phyloP scores from a whole-genome alignment of 2,329 filamentous ascomycete species.

The Neopestalotiopsis clavispora region DNA sequence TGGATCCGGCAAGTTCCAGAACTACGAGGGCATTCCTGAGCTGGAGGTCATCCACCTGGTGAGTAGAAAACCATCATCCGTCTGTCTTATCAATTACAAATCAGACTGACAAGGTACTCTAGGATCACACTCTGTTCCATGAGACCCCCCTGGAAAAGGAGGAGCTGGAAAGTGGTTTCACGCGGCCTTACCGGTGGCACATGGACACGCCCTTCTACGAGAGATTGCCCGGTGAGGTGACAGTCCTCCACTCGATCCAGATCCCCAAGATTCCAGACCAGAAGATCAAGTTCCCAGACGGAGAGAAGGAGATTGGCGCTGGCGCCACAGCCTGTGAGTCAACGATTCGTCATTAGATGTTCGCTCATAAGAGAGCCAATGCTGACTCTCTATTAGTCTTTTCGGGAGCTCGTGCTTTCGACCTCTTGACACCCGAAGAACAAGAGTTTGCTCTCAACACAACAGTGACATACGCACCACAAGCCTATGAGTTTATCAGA shows the following conservation, averaged over 20 bases:
- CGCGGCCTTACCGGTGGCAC: conserved; percentile 8
- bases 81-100: neutral
- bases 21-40: conserved; percentile 9
- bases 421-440: neutral
- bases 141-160: neutral
- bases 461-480: neutral
- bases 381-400: conserved; percentile 1
- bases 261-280: conserved; percentile 9
- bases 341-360: neutral
- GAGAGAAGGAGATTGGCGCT: conserved; percentile 4
- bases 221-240: conserved; percentile 1
- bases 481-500: neutral
- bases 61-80: neutral
- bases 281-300: conserved; percentile 3
- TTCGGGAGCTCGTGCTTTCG: conserved; percentile 5
- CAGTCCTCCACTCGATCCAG: conserved; percentile 6
- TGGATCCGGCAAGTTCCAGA: conserved; percentile 1
- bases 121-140: conserved; percentile 8
- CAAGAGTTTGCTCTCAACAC: conserved; percentile 10
- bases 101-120: neutral
- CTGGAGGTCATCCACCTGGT: conserved; percentile 10
- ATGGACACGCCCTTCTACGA: conserved; percentile 12
- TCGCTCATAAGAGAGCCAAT: neutral
- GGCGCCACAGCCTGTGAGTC: conserved; percentile 7
- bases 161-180: neutral